Base-by-base conservation (phyloP, 2,329 filamentous ascomycete species). In the Ramichloridium luteum region DNA sequence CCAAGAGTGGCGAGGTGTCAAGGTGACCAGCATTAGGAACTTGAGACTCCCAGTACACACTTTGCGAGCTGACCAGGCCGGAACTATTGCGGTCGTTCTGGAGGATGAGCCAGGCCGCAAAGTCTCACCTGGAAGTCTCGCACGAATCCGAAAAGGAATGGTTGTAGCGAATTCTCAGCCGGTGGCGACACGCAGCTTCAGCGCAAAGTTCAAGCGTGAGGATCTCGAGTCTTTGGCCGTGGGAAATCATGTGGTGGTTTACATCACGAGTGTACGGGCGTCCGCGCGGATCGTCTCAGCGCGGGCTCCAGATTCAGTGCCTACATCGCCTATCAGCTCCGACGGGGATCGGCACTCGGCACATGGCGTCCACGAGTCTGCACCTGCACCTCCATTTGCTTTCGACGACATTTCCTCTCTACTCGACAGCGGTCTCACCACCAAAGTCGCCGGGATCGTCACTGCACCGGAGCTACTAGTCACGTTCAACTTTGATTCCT, bases 11-110 rank as follows among this genome's bases (percentile, higher is more conserved):
- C 75, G 82, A 40, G 67, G 68, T 14, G 84, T 88, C 4, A 76
- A 71, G 26, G 74, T 96, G 32, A 77, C 82, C 27, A 96, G 86
- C 46, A 77, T 94, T 26, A 78, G 88, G 13, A 93, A 93, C 45
- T 64, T 98, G 6, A 74, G 88, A 4, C 64, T 94, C 3, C 83
- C 88, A 0, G 85, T 94, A 0, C 73, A 74, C 28, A 73, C 69
- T 1, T 67, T 96, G 5, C 68, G 77, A 30, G 68, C 77, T 11
- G 84, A 83, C 6, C 88, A 98, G 57, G 85, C 88, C 4, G 90
- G 88, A 1, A 94, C 86, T 0, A 70, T 98, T 32, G 88, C 86
- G 0, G 64, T 96, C 30, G 68, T 79, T 3, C 67, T 57, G 13
- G 46, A 79, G 6, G 43, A 46, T 11, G 28, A 36, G n/a, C n/a